phyloP scores from a whole-genome alignment of 768 basidiomycete species.

The Mycena epipterygia region DNA sequence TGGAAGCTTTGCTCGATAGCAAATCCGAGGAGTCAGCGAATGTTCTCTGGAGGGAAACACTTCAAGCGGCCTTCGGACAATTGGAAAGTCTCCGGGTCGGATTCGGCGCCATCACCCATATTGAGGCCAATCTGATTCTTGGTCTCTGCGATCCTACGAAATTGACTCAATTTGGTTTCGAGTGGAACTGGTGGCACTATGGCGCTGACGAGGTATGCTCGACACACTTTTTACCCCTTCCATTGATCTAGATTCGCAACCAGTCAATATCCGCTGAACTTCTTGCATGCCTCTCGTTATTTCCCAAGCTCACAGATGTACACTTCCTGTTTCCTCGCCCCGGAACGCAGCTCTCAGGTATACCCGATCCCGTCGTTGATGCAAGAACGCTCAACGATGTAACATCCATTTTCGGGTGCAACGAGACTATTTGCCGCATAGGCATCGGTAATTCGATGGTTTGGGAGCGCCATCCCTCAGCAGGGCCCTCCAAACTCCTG shows the following conservation, averaged over 20 bases:
- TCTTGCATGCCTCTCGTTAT: no score
- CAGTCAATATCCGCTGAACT: slow-evolving; percentile 1
- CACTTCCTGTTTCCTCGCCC: slow-evolving; percentile 23
- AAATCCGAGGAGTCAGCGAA: neutral
- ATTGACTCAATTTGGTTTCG: slow-evolving; percentile 30
- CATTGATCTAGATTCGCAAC: no score
- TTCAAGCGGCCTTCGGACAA: slow-evolving; percentile 7
- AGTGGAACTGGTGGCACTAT: slow-evolving; percentile 29
- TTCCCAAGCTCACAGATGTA: slow-evolving; percentile 3
- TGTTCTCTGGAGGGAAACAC: neutral
- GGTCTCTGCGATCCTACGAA: slow-evolving; percentile 17
- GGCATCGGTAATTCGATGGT: slow-evolving; percentile 30
- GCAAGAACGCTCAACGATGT: neutral
- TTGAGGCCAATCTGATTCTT: slow-evolving; percentile 6
- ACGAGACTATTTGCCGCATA: slow-evolving; percentile 2
- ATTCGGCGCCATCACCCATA: slow-evolving; percentile 21
- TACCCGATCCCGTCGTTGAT: slow-evolving; percentile 1
- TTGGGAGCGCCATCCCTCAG: slow-evolving; percentile 16
- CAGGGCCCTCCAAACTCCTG: neutral
- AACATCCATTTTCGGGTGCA: slow-evolving; percentile 3
- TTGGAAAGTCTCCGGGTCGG: slow-evolving; percentile 31
- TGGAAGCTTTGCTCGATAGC: neutral
- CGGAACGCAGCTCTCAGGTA: neutral
- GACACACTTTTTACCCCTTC: no score
- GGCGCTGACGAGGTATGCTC: slow-evolving; percentile 4